These are phyloP conservation scores for Biancaea sappan DNA, from an alignment of 306 rosid species.

Conservation along the genomic window DNA sequence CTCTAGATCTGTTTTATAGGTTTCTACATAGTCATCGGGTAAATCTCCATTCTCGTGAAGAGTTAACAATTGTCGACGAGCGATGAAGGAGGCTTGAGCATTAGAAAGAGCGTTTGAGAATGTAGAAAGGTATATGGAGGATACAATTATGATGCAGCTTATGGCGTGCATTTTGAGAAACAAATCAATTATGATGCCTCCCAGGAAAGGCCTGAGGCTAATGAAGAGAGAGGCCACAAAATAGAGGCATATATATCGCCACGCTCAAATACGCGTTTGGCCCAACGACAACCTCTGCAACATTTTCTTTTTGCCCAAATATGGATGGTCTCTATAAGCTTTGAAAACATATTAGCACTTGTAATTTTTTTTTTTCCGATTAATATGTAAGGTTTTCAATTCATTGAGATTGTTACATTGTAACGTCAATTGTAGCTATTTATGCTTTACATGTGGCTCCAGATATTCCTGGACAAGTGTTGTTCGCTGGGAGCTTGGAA, in stretches of 20 bases:
- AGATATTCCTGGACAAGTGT: not conserved
- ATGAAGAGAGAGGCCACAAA: not conserved
- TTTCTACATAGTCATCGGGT: slow-evolving; percentile 36
- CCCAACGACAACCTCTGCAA: not conserved
- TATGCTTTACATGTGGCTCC: not conserved
- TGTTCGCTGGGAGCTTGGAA: not conserved
- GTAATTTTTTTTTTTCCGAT: not conserved
- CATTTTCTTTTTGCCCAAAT: not conserved
- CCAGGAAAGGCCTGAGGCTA: slow-evolving; percentile 32
- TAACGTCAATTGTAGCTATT: not conserved
- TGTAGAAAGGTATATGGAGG: slow-evolving; percentile 19
- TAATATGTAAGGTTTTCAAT: not conserved
- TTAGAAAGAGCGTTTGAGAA: slow-evolving; percentile 48
- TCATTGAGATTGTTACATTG: not conserved
- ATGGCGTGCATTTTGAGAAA: slow-evolving; percentile 40
- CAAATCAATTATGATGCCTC: not conserved
- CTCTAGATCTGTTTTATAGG: slow-evolving; percentile 9
- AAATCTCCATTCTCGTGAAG: slow-evolving; percentile 46
- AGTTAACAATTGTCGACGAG: slow-evolving; percentile 58
- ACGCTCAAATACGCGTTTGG: not conserved
- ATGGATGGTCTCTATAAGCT: not conserved
- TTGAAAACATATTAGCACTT: too few species aligned
- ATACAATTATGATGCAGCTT: slow-evolving; percentile 27
- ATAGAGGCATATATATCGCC: not conserved
- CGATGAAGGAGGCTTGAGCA: slow-evolving; percentile 48